Evolutionary conservation across 2,329 filamentous ascomycete genomes (phyloP), one percentile per base, ranked within the genome.

Genomic region (Paraconiothyrium brasiliense): DNA sequence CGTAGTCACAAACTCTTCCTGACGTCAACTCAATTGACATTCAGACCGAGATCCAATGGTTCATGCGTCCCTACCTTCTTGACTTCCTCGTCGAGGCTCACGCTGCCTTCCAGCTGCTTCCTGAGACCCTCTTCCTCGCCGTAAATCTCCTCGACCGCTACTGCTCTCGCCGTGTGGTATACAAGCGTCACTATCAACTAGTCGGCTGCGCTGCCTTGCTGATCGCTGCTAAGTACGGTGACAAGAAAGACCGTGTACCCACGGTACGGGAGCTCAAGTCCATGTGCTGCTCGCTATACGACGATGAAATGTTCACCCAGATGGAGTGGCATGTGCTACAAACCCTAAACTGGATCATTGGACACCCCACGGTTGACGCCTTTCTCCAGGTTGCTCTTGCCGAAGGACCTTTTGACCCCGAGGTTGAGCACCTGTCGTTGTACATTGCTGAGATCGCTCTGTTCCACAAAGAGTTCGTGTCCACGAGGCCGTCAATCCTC

Each of bases 291-390:
- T 94, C 92, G 41, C 87, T 98, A 43, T 99, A 99, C 82, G 95
- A 99, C 74, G 93, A 97, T 54, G 94, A 97, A 82, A 99, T 99
- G 95, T 99, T 99, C 83, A 94, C 94, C 11, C 95, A 99, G 81
- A 99, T 99, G 95, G 95, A 99, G 83, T 98, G 96, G 94, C 95
- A 99, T 79, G 94, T 99, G 41, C 87, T 99, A 71, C 96, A 97
- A 82, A 99, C 95, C 1, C 87, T 99, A 62, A 93, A 96, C 78
- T 99, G 95, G 95, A 89, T 90, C 69, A 92, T 99, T 69, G 95
- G 95, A 58, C 94, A 98, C 81, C 94, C 95, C 1, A 98, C 95
- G 32, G 92, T 97, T 68, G 94, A 98, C 80, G 92, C 91, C 78
- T 99, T 97, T 82, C 86, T 96, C 50, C 92, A 97, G 76, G 84